Conservation (phyloP, 306 rosid genomes). For the Cicer judaicum region DNA sequence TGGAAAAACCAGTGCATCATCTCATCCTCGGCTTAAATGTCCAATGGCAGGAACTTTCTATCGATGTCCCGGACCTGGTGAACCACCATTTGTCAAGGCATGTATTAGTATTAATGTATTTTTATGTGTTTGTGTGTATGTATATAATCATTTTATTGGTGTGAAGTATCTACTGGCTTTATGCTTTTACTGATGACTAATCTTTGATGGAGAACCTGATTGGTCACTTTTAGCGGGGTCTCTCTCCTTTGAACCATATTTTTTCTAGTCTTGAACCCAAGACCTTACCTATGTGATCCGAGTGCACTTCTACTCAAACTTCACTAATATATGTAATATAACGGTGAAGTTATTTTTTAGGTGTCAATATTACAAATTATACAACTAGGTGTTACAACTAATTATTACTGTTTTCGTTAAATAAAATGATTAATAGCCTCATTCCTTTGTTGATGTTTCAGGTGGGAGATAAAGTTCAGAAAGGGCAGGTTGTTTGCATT, state of each 20-base stretch:
- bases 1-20: constrained; percentile 58
- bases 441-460: constrained; percentile 50
- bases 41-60: constrained; percentile 99
- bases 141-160: too few relatives aligned
- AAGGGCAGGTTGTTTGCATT: constrained; percentile 88
- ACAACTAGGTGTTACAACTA: neutral
- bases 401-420: neutral
- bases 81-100: constrained; percentile 91
- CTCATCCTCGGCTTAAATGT: constrained; percentile 77
- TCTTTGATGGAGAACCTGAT: too few relatives aligned
- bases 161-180: too few relatives aligned
- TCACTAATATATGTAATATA: too few relatives aligned
- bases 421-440: constrained; percentile 13
- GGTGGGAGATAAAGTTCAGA: constrained; percentile 95
- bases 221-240: too few relatives aligned
- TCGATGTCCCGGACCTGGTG: constrained; percentile 75
- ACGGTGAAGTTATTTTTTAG: neutral
- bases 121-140: too few relatives aligned
- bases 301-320: too few relatives aligned
- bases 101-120: constrained; percentile 20
- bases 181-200: too few relatives aligned
- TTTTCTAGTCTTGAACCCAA: too few relatives aligned
- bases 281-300: too few relatives aligned
- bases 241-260: too few relatives aligned
- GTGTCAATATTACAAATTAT: constrained; percentile 4